A percentile compares a stretch with the other conserved stretches of the same genome.
phyloP scores from a whole-genome alignment of 2,329 filamentous ascomycete genomes.

The Fusarium sp. region DNA sequence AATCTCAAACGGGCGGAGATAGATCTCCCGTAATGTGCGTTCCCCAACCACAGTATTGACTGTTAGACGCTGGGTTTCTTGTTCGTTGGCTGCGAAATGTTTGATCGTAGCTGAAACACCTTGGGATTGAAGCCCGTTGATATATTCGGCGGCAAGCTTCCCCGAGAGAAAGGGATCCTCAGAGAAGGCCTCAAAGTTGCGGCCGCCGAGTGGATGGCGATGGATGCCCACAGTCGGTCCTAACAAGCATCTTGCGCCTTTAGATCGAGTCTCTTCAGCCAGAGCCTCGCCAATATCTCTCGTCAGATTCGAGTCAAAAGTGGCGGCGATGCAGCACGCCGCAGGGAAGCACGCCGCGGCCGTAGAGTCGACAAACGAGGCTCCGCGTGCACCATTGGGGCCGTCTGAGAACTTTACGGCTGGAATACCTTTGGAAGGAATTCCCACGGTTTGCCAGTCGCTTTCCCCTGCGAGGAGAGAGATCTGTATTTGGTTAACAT shows the following conservation, averaged over 20 bases:
- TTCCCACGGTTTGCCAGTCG: background rate
- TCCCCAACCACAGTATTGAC: constrained; percentile 25
- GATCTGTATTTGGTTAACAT: background rate
- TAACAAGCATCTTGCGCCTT: constrained; percentile 75
- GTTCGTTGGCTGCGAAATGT: constrained; percentile 35
- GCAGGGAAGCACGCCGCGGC: constrained; percentile 19
- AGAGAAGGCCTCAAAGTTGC: constrained; percentile 52
- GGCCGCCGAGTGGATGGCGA: constrained; percentile 53
- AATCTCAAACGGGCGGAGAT: constrained; percentile 54
- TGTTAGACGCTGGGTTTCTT: constrained; percentile 32
- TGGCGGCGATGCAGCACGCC: constrained; percentile 63
- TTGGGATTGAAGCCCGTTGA: constrained; percentile 53
- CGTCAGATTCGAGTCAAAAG: constrained; percentile 69
- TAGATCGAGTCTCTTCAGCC: constrained; percentile 62
- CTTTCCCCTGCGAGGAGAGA: background rate
- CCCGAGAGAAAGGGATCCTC: constrained; percentile 52
- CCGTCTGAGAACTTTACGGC: background rate
- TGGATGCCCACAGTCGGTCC: constrained; percentile 51
- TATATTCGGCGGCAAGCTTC: constrained; percentile 43
- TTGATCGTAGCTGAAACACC: constrained; percentile 52
- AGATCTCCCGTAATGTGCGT: constrained; percentile 32
- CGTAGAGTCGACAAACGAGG: background rate
- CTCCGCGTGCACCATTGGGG: constrained; percentile 7
- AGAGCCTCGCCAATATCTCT: constrained; percentile 66
- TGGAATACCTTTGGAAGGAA: background rate